phyloP scores from a whole-genome alignment of 139 green algal species.

The Tetraselmis chui region DNA sequence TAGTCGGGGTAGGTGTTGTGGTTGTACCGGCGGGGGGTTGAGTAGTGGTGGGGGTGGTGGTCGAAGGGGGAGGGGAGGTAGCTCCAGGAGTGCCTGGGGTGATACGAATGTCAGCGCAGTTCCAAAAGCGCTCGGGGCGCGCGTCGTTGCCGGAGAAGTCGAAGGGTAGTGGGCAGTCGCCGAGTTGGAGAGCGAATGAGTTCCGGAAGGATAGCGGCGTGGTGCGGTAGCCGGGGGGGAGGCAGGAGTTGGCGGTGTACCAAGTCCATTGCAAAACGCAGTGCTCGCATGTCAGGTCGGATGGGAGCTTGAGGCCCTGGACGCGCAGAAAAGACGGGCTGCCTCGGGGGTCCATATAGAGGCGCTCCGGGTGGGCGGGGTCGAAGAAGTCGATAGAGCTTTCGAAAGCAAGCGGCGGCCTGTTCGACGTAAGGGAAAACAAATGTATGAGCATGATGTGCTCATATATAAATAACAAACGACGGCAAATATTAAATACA shows the following conservation, averaged over 20 bases:
- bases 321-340: not conserved
- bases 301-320: not conserved
- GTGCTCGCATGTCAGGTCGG: not conserved
- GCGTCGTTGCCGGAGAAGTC: not conserved
- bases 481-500: too few species aligned
- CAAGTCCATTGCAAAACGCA: conserved; percentile 11
- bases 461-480: too few species aligned
- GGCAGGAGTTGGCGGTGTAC: conserved; percentile 5
- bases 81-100: not conserved
- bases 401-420: not conserved
- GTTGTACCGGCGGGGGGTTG: too few species aligned
- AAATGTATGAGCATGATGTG: too few species aligned
- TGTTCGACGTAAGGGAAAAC: too few species aligned
- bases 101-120: conserved; percentile 3
- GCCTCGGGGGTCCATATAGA: not conserved
- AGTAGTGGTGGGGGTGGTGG: not conserved
- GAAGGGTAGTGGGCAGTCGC: not conserved
- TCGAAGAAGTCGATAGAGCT: not conserved
- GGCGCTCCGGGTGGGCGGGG: not conserved
- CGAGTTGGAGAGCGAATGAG: not conserved
- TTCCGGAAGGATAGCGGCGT: not conserved
- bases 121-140: conserved; percentile 3
- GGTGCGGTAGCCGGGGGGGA: not conserved
- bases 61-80: not conserved
- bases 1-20: not conserved